These are phyloP conservation scores for Euphorbia peplus DNA, from an alignment of 345 rosid genomes.

Conservation along the genomic window DNA sequence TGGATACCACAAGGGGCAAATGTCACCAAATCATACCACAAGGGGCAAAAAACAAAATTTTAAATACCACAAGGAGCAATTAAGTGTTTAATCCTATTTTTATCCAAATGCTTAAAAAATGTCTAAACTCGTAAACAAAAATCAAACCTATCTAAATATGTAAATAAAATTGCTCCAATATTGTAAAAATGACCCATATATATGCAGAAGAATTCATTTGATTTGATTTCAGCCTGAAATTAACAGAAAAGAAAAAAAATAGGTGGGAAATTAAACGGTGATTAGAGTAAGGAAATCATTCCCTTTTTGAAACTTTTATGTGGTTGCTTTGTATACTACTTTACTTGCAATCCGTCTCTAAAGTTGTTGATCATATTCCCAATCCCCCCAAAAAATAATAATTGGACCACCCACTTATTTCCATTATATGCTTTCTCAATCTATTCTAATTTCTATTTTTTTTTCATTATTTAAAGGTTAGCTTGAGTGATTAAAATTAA, in stretches of 20 bases:
- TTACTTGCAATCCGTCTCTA: slow-evolving; percentile 1
- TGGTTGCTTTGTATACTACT: slow-evolving; percentile 27
- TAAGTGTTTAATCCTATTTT: too few relatives aligned
- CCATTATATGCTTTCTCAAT: background rate
- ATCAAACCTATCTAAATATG: too few relatives aligned
- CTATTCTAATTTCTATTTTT: background rate
- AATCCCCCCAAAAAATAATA: slow-evolving; percentile 13
- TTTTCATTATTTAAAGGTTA: too few relatives aligned
- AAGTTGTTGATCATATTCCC: slow-evolving; percentile 17
- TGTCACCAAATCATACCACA: too few relatives aligned
- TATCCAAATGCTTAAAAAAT: too few relatives aligned
- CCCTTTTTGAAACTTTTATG: slow-evolving; percentile 20
- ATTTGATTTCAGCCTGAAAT: slow-evolving; percentile 4
- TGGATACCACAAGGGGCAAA: too few relatives aligned
- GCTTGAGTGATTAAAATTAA: too few relatives aligned
- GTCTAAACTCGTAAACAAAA: too few relatives aligned
- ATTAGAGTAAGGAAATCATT: background rate
- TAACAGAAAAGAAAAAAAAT: background rate
- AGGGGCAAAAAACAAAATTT: too few relatives aligned
- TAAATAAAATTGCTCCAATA: too few relatives aligned
- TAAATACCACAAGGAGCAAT: too few relatives aligned
- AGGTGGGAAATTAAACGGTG: slow-evolving; percentile 10
- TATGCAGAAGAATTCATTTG: background rate
- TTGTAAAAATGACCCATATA: too few relatives aligned
- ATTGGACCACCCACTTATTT: slow-evolving; percentile 15